A percentile compares a stretch with the other conserved stretches of the same genome.
Evolutionary conservation across 2,329 filamentous ascomycete species (phyloP).

Genomic region (Tympanopsis confertula): DNA sequence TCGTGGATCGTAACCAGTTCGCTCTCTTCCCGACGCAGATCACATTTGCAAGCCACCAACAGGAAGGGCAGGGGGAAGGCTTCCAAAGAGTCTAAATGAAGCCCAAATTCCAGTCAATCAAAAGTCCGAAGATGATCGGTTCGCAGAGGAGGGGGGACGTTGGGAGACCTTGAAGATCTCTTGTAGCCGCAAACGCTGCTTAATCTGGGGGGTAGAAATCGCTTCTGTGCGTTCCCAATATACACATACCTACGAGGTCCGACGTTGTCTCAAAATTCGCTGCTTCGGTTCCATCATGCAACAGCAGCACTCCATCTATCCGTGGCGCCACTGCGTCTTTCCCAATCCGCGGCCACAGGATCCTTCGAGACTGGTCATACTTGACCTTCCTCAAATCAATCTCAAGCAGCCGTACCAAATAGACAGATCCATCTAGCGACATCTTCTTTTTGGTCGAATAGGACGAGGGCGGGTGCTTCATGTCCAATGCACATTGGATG

Average conservation of each 20-base stretch:
- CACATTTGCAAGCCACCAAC: neutral
- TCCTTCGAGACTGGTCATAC: conserved; percentile 24
- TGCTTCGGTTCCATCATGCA: neutral
- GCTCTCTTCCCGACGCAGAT: too few species aligned
- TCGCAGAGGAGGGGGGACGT: too few species aligned
- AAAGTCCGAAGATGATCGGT: too few species aligned
- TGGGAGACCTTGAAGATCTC: too few species aligned
- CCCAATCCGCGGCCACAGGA: neutral
- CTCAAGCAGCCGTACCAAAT: conserved; percentile 45
- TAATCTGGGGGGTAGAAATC: too few species aligned
- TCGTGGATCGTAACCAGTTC: too few species aligned
- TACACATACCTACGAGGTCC: neutral
- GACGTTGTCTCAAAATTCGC: neutral
- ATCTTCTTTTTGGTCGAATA: conserved; percentile 36
- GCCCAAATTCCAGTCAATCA: too few species aligned
- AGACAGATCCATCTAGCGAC: conserved; percentile 39
- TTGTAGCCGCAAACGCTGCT: too few species aligned
- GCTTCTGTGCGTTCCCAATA: too few species aligned
- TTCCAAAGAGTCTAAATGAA: neutral
- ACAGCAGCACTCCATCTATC: conserved; percentile 19
- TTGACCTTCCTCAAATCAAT: conserved; percentile 22
- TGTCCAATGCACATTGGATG: conserved; percentile 40
- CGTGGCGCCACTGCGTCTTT: conserved; percentile 27
- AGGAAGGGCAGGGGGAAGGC: neutral
- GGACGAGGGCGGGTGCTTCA: conserved; percentile 28